phyloP scores from a whole-genome alignment of 129 eudicot genomes.

The Erigeron canadensis region DNA sequence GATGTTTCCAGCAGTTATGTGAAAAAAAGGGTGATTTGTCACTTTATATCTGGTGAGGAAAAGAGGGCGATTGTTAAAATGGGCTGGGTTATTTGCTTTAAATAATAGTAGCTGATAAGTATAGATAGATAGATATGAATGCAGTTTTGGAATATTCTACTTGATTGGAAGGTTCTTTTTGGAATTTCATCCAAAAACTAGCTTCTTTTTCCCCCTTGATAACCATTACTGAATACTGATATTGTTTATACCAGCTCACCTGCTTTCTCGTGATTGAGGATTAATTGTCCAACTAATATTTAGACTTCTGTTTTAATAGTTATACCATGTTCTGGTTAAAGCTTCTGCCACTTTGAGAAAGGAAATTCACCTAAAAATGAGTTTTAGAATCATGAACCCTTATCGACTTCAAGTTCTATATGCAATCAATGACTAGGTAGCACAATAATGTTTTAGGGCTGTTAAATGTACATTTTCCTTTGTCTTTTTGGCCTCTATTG shows the following conservation, averaged over 20 bases:
- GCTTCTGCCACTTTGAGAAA: background rate
- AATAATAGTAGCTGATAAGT: no score
- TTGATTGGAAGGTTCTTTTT: background rate
- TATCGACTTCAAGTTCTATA: background rate
- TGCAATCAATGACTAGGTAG: background rate
- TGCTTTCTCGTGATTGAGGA: background rate
- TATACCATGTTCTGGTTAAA: background rate
- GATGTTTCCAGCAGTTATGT: no score
- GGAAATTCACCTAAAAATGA: background rate
- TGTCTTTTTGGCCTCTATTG: background rate
- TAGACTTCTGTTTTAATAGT: no score
- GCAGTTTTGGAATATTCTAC: background rate
- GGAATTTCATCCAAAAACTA: background rate
- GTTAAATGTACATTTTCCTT: no score
- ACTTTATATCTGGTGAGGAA: no score
- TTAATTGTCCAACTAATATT: no score
- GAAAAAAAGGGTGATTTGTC: no score
- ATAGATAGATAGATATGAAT: background rate
- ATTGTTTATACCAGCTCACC: background rate
- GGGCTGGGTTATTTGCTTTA: no score
- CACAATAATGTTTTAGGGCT: background rate
- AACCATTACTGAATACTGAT: background rate
- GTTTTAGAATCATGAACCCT: background rate
- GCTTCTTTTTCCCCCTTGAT: background rate
- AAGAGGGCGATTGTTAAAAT: no score